Evolutionary conservation across 1,284 basidiomycete species (phyloP).

Genomic region (Bondarzewia mesenterica): DNA sequence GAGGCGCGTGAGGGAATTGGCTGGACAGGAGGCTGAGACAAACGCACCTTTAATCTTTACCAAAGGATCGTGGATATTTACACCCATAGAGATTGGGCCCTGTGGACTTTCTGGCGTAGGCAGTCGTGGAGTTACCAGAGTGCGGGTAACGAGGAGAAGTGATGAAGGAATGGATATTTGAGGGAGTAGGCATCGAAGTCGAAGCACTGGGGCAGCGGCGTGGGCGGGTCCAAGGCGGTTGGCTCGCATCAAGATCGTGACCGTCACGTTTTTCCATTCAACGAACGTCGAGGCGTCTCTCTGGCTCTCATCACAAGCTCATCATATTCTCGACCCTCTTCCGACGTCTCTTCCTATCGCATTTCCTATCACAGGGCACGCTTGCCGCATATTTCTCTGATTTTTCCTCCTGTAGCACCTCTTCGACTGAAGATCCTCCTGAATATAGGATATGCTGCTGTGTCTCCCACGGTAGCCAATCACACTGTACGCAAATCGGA

Average conservation of each 20-base stretch:
- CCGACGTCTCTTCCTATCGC: not conserved
- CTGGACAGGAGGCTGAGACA: not conserved
- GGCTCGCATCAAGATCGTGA: not conserved
- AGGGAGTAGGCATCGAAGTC: not conserved
- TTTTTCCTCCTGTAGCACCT: too few species aligned
- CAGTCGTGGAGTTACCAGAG: not conserved
- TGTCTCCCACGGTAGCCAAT: too few species aligned
- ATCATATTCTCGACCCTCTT: not conserved
- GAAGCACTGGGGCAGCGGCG: not conserved
- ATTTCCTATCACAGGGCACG: too few species aligned
- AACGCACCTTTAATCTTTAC: slow-evolving; percentile 21
- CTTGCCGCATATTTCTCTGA: too few species aligned
- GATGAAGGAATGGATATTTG: not conserved
- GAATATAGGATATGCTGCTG: too few species aligned
- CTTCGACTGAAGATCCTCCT: too few species aligned
- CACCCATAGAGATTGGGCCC: slow-evolving; percentile 6
- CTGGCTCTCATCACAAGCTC: not conserved
- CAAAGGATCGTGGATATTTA: slow-evolving; percentile 18
- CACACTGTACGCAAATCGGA: too few species aligned
- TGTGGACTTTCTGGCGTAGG: not conserved
- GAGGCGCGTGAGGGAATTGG: not conserved
- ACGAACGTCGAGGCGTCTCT: not conserved
- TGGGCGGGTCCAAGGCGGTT: not conserved
- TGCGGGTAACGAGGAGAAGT: not conserved
- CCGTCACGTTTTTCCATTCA: not conserved